These are phyloP conservation scores for Coprinellus micaceus DNA, from an alignment of 768 basidiomycete genomes.

Conservation along the genomic window DNA sequence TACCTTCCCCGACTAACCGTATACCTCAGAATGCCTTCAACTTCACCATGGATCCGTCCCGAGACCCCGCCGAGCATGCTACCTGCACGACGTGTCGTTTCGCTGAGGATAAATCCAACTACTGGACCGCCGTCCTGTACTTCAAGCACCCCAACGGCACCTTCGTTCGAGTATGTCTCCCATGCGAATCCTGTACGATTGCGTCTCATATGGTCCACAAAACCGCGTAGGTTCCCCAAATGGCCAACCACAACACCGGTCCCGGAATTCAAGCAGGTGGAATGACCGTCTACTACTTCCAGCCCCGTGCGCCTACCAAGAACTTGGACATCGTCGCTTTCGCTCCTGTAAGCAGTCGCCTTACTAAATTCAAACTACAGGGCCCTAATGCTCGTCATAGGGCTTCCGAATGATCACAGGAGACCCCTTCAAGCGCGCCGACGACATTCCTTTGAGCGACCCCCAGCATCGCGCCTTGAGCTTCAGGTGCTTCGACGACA, in stretches of 20 bases:
- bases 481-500: slow-evolving; percentile 9
- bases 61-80: neutral
- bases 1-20: no score
- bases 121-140: slow-evolving; percentile 10
- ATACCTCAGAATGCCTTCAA: neutral
- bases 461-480: slow-evolving; percentile 1
- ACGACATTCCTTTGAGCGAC: neutral
- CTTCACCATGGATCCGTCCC: slow-evolving; percentile 3
- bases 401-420: slow-evolving; percentile 12
- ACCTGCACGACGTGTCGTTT: slow-evolving; percentile 10
- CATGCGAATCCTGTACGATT: neutral
- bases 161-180: neutral
- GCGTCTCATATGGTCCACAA: no score
- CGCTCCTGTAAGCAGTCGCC: neutral
- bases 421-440: slow-evolving; percentile 4
- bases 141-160: slow-evolving; percentile 9
- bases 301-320: slow-evolving; percentile 9
- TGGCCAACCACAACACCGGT: slow-evolving; percentile 12
- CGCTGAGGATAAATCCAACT: slow-evolving; percentile 9
- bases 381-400: neutral
- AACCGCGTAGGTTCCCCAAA: slow-evolving; percentile 13
- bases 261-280: slow-evolving; percentile 11
- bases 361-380: no score
- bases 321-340: slow-evolving; percentile 10
- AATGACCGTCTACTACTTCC: slow-evolving; percentile 13